Percentiles rank a stretch among this genome's conserved stretches.
Evolutionary conservation across 352 stramenopile genomes (phyloP).

Genomic region (Phytophthora constricta): DNA sequence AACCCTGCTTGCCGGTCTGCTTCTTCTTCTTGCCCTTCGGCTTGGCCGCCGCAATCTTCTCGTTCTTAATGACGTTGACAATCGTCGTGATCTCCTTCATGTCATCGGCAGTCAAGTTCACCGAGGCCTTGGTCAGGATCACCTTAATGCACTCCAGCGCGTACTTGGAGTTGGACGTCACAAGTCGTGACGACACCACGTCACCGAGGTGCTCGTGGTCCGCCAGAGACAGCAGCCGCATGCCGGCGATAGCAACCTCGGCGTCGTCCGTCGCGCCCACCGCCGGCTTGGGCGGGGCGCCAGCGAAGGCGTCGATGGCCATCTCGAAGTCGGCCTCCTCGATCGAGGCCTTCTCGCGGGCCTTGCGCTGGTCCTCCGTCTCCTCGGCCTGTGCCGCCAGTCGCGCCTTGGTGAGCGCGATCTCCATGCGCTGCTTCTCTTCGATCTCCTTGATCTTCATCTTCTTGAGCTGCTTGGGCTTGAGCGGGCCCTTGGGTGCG

Average conservation of each 20-base stretch:
- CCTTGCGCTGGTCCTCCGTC: conserved; percentile 64
- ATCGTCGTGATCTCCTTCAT: conserved; percentile 90
- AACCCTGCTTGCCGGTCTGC: conserved; percentile 76
- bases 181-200: conserved; percentile 60
- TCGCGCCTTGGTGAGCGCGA: conserved; percentile 76
- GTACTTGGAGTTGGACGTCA: conserved; percentile 75
- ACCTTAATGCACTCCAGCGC: conserved; percentile 84
- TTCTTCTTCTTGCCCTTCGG: conserved; percentile 90
- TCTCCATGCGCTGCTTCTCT: conserved; percentile 81
- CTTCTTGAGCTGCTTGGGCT: conserved; percentile 90
- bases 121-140: conserved; percentile 77
- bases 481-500: conserved; percentile 61
- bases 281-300: conserved; percentile 39
- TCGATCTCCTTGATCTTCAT: conserved; percentile 88
- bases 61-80: conserved; percentile 90
- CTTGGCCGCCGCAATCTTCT: conserved; percentile 85
- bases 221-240: conserved; percentile 75
- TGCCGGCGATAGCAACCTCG: conserved; percentile 53
- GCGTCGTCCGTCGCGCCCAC: conserved; percentile 38
- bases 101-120: conserved; percentile 82
- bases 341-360: conserved; percentile 64
- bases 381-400: conserved; percentile 75
- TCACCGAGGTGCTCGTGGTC: conserved; percentile 81
- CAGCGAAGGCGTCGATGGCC: conserved; percentile 77
- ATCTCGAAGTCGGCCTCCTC: conserved; percentile 81